These are phyloP conservation scores for Gymnopilus dilepis DNA, from an alignment of 768 basidiomycete species.

Conservation along the genomic window DNA sequence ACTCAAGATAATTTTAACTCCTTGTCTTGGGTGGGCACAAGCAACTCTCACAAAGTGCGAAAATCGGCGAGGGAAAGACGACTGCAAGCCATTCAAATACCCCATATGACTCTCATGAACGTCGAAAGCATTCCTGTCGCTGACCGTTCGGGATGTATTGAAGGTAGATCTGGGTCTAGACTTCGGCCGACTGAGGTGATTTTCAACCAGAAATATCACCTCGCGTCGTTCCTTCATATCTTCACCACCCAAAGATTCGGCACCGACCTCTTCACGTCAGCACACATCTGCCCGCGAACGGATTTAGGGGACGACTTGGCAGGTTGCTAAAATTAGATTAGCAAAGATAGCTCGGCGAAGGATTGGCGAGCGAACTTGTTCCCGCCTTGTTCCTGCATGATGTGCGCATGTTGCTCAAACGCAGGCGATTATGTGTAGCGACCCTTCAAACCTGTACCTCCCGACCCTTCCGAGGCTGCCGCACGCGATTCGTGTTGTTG, in stretches of 20 bases:
- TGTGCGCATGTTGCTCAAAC: conserved; percentile 5
- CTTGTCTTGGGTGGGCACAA: neutral
- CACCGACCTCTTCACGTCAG: conserved; percentile 6
- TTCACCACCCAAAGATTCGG: neutral
- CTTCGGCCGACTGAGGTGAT: neutral
- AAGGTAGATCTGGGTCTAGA: neutral
- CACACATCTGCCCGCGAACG: neutral
- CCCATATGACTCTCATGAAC: neutral
- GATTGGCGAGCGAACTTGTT: neutral
- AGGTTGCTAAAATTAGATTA: conserved; percentile 1
- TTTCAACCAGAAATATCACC: neutral
- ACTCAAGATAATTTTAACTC: neutral
- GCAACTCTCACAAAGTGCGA: neutral
- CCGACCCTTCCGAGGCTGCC: neutral
- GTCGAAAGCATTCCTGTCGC: neutral
- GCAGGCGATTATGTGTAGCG: neutral
- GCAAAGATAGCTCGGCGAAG: neutral
- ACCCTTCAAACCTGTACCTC: neutral
- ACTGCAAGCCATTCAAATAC: neutral
- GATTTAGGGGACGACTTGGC: conserved; percentile 2
- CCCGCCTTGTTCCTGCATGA: conserved; percentile 3
- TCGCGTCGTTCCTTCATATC: neutral
- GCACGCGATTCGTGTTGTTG: neutral
- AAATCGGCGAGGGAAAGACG: neutral
- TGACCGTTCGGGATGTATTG: neutral